Evolutionary conservation across 495 filamentous ascomycete species (phyloP).

Genomic region (Hypoxylon rickii): DNA sequence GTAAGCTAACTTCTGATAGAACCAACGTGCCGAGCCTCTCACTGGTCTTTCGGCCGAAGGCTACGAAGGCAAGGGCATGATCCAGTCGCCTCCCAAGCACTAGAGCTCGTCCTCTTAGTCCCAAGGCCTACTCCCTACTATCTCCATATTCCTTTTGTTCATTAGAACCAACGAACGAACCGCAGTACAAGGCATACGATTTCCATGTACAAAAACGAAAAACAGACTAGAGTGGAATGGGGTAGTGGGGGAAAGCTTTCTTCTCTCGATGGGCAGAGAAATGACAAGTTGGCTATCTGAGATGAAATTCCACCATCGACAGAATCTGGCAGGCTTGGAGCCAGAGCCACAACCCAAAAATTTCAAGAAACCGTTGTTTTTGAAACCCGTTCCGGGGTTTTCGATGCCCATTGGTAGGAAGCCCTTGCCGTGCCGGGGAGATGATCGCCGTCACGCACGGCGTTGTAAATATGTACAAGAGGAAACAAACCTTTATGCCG

Average conservation of each 20-base stretch:
- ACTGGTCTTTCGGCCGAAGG: constrained; percentile 81
- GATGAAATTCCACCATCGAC: constrained; percentile 17
- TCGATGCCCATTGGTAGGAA: constrained; percentile 6
- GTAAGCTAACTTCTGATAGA: constrained; percentile 51
- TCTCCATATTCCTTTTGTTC: constrained; percentile 44
- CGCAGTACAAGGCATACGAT: constrained; percentile 21
- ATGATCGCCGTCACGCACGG: constrained; percentile 1
- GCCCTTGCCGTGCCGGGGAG: neutral
- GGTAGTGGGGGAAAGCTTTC: constrained; percentile 1
- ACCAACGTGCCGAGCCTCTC: constrained; percentile 86
- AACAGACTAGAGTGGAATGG: constrained; percentile 28
- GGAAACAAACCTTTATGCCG: constrained; percentile 28
- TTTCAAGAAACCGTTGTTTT: constrained; percentile 2
- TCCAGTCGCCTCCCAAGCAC: constrained; percentile 67
- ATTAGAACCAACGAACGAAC: constrained; percentile 36
- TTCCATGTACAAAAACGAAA: constrained; percentile 28
- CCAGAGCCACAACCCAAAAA: neutral
- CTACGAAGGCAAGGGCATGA: constrained; percentile 79
- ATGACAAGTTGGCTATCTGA: constrained; percentile 24
- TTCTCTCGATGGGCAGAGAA: neutral
- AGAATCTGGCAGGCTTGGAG: constrained; percentile 16
- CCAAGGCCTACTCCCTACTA: constrained; percentile 1
- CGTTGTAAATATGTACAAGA: constrained; percentile 44
- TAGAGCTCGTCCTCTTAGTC: constrained; percentile 27
- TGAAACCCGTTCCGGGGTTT: constrained; percentile 10